Percentiles rank a stretch among this genome's conserved stretches.
These are phyloP conservation scores for Sporothrix pseudoabietina DNA, from an alignment of 2,329 filamentous ascomycete genomes.

Conservation along the genomic window DNA sequence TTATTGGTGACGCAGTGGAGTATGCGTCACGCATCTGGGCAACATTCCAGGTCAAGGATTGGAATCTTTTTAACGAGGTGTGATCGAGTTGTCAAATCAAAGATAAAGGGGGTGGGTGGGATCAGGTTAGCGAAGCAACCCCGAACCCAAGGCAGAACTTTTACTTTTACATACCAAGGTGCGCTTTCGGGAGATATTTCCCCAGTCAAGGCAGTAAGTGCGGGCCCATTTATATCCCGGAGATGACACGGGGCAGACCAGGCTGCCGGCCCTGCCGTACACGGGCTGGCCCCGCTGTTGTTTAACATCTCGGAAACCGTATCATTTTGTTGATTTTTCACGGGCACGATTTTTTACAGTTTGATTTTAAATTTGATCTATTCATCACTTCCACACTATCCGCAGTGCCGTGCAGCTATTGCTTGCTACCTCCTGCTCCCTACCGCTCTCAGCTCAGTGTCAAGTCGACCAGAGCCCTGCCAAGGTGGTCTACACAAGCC, in stretches of 20 bases:
- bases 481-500: conserved; percentile 30
- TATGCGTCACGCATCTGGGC: conserved; percentile 69
- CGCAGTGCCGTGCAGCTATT: not conserved
- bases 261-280: not conserved
- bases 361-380: not conserved
- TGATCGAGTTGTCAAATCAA: conserved; percentile 29
- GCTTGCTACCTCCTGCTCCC: not conserved
- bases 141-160: not conserved
- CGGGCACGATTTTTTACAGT: not conserved
- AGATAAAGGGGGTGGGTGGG: not conserved
- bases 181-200: not conserved
- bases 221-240: not conserved
- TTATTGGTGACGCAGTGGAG: conserved; percentile 70
- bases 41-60: conserved; percentile 77
- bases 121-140: not conserved
- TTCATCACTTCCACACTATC: not conserved
- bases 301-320: not conserved
- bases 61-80: conserved; percentile 66
- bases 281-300: not conserved
- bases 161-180: not conserved
- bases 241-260: not conserved
- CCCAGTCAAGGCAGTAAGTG: not conserved
- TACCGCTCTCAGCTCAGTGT: conserved; percentile 25
- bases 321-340: not conserved
- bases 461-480: conserved; percentile 33